These are phyloP conservation scores for Nakazawaea pomicola DNA, from an alignment of 805 yeast genomes.

Conservation along the genomic window DNA sequence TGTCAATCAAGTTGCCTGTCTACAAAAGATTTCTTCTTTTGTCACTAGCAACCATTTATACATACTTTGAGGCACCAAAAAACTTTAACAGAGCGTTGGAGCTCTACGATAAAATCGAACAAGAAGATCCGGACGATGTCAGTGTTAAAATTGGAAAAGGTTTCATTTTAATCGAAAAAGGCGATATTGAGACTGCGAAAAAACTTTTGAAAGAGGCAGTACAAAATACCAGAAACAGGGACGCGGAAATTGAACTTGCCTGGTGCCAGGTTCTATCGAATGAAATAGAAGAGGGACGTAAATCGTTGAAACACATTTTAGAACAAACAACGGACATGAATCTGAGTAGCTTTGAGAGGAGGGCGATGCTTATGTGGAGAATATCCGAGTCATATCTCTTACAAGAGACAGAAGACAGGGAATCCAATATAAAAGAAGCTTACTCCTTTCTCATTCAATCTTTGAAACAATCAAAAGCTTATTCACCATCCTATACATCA, in stretches of 20 bases:
- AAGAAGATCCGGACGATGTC: constrained; percentile 34
- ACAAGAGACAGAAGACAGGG: constrained; percentile 20
- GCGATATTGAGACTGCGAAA: constrained; percentile 51
- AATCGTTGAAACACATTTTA: constrained; percentile 40
- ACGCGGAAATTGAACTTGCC: constrained; percentile 64
- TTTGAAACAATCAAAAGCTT: constrained; percentile 55
- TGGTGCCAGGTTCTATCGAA: constrained; percentile 71
- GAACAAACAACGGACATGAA: constrained; percentile 43
- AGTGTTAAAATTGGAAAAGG: constrained; percentile 81
- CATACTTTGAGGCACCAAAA: constrained; percentile 87
- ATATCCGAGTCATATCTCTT: constrained; percentile 60
- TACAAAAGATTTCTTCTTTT: constrained; percentile 58
- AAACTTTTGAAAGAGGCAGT: constrained; percentile 47
- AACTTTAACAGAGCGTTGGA: constrained; percentile 71
- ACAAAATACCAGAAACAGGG: constrained; percentile 39
- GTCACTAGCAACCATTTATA: constrained; percentile 68
- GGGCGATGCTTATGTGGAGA: constrained; percentile 67
- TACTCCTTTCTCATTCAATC: constrained; percentile 56
- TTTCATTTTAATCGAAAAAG: constrained; percentile 63
- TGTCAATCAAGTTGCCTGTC: constrained; percentile 43
- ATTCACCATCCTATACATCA: constrained; percentile 78
- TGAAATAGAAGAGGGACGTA: constrained; percentile 46
- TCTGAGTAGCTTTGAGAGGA: constrained; percentile 43
- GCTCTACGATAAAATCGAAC: constrained; percentile 60
- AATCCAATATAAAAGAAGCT: constrained; percentile 37